Base-by-base conservation (phyloP, 192 early-diverging fungal genomes). In the Backusella mclennaniae region DNA sequence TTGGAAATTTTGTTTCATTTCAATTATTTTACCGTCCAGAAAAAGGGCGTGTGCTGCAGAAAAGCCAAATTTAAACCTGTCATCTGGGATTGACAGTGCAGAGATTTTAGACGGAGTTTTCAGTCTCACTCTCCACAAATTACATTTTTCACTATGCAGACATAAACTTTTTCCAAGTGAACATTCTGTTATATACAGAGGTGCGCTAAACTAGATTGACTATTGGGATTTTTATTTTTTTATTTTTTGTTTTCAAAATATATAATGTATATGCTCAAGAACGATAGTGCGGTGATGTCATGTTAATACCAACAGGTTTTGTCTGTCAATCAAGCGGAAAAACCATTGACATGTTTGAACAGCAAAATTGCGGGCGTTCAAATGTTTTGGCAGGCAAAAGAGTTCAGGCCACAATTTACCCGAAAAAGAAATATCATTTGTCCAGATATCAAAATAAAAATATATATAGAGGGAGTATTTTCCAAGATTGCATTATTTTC, bases 391-490 rank as follows among this genome's bases (percentile, higher is more conserved):
- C 21, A 63, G 21, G 56, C 12, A 63, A 63, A 63, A 63, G 11
- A 29, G 23, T 59, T 59, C 56, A 59, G 56, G 56, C 56, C 56
- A 63, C 56, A 63, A 63, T 63, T 63, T 63, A 63, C 23, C 56
- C 56, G 56, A 29, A 63, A 63, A 63, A 29, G 56, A 63, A 29
- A 31, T 29, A 2, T 29, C 0, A 63, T 26, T 29, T 63, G 56
- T 23, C 56, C 21, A 63, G 11, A 63, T 19, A 53, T 52, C 6
- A 52, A 52, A n/a, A 39, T 11, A 39, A 3, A 39, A 3, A 29
- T 26, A 63, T 63, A 14, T 63, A 29, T 63, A 11, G 26, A 63
- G n/a, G 11, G 3, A 6, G 12, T 39, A 2, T 63, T 63, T 59
- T 59, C 23, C 23, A 23, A 12, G 9, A 14, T 63, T 29, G 21